A percentile compares a stretch with the other conserved stretches of the same genome.
Conservation (phyloP, 495 filamentous ascomycete species). For the Penicillium roqueforti region DNA sequence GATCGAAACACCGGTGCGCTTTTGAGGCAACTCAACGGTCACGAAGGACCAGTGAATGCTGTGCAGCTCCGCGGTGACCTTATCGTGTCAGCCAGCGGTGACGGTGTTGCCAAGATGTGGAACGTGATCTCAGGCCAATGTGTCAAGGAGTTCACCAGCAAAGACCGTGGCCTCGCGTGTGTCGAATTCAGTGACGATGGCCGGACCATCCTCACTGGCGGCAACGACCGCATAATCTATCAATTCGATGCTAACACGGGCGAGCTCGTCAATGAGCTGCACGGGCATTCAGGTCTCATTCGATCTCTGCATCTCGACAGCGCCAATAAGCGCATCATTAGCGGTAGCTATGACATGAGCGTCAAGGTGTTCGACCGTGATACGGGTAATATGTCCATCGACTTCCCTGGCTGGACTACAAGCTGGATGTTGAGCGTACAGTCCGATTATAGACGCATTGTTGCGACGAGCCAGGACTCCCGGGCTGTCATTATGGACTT, state of each 20-base stretch:
- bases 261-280: constrained; percentile 69
- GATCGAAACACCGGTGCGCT: constrained; percentile 71
- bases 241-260: constrained; percentile 92
- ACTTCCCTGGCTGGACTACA: constrained; percentile 84
- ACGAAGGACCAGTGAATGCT: constrained; percentile 89
- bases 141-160: constrained; percentile 81
- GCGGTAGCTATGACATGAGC: constrained; percentile 88
- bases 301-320: constrained; percentile 85
- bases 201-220: constrained; percentile 81
- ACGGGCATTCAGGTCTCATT: constrained; percentile 76
- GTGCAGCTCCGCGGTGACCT: constrained; percentile 89
- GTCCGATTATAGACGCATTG: constrained; percentile 86
- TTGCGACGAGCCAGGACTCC: constrained; percentile 90
- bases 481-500: constrained; percentile 86
- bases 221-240: constrained; percentile 90
- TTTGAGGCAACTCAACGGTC: constrained; percentile 72
- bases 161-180: constrained; percentile 88
- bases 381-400: constrained; percentile 64
- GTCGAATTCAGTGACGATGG: constrained; percentile 93
- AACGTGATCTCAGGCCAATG: constrained; percentile 79
- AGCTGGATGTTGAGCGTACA: constrained; percentile 97
- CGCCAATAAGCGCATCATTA: constrained; percentile 75
- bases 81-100: constrained; percentile 86
- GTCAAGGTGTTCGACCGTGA: constrained; percentile 89
- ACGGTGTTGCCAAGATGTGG: constrained; percentile 91